These are phyloP conservation scores for Larix kaempferi DNA, from an alignment of 75 land plant species.

Conservation along the genomic window DNA sequence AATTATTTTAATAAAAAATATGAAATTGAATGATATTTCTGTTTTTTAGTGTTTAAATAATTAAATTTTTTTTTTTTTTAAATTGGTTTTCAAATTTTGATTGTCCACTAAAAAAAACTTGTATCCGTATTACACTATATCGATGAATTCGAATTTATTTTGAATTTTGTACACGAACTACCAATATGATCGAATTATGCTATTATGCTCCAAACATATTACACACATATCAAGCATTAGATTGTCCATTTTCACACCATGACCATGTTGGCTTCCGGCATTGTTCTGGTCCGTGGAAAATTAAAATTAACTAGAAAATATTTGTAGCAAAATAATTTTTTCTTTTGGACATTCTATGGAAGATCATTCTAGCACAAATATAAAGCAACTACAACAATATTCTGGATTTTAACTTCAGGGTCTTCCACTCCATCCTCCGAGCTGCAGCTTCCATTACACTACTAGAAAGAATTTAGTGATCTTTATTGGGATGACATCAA, in stretches of 20 bases:
- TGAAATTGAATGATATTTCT: too few species aligned
- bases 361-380: slow-evolving; percentile 3
- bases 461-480: not conserved
- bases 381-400: not conserved
- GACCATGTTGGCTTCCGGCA: slow-evolving; percentile 13
- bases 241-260: slow-evolving; percentile 45
- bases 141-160: too few species aligned
- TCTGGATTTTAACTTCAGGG: slow-evolving; percentile 34
- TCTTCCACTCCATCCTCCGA: slow-evolving; percentile 37
- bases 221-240: slow-evolving; percentile 85
- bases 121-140: too few species aligned
- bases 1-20: too few species aligned
- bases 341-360: not conserved
- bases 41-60: too few species aligned
- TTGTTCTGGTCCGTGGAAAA: slow-evolving; percentile 15
- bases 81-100: too few species aligned
- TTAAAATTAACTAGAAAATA: not conserved
- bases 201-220: too few species aligned
- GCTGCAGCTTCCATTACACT: slow-evolving; percentile 98
- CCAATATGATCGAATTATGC: too few species aligned
- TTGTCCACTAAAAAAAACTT: too few species aligned
- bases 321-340: not conserved
- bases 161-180: too few species aligned
- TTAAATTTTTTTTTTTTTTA: too few species aligned
- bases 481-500: not conserved